Evolutionary conservation across 2,329 filamentous ascomycete genomes (phyloP).

Genomic region (Sclerotinia spermophila): DNA sequence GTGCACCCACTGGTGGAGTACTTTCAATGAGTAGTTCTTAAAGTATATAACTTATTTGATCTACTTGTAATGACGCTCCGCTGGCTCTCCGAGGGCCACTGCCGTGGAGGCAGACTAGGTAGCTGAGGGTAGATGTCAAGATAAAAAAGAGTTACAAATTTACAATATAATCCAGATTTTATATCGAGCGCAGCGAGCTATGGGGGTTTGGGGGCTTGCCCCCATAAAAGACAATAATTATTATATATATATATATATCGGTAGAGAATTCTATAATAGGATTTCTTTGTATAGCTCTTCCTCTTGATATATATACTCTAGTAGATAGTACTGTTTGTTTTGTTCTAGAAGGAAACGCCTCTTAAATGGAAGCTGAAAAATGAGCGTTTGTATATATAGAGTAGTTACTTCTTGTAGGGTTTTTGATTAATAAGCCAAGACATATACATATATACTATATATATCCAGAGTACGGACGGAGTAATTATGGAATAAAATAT

Average conservation of each 20-base stretch:
- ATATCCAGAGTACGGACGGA: too few relatives aligned
- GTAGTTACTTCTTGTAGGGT: not conserved
- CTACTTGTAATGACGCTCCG: not conserved
- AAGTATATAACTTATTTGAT: too few relatives aligned
- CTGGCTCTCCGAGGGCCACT: not conserved
- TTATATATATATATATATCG: not conserved
- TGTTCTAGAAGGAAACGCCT: not conserved
- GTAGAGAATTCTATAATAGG: not conserved
- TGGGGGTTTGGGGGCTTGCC: not conserved
- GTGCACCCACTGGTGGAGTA: too few relatives aligned
- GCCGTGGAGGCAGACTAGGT: not conserved
- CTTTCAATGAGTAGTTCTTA: too few relatives aligned
- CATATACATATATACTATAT: not conserved
- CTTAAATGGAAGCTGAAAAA: not conserved
- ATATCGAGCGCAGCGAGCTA: not conserved
- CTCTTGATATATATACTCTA: not conserved
- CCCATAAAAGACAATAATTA: not conserved
- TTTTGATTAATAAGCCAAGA: not conserved
- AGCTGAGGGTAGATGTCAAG: not conserved
- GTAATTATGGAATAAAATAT: too few relatives aligned
- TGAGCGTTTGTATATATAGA: not conserved
- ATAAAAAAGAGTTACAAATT: too few relatives aligned
- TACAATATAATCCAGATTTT: too few relatives aligned
- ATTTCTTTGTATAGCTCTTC: not conserved
- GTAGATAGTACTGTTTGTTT: not conserved